A percentile compares a stretch with the other conserved stretches of the same genome.
These are phyloP conservation scores for Fraxinus anomala DNA, from an alignment of 257 asterid genomes.

Conservation along the genomic window DNA sequence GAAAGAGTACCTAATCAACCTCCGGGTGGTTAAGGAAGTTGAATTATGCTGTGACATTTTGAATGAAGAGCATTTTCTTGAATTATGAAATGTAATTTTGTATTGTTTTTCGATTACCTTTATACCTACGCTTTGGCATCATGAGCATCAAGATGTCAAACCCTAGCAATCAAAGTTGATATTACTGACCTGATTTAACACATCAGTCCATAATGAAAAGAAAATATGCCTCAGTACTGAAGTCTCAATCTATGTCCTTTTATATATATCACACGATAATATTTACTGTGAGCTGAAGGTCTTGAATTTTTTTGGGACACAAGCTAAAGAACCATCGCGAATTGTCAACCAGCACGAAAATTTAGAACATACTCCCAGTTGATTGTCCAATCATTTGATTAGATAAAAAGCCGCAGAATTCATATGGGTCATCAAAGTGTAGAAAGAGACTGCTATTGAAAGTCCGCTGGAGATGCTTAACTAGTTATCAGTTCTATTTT, in stretches of 20 bases:
- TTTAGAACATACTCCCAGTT: neutral
- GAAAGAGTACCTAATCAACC: neutral
- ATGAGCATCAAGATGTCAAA: neutral
- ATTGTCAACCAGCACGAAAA: neutral
- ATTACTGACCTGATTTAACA: neutral
- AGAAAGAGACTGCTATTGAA: neutral
- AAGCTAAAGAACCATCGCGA: neutral
- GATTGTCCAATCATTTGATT: neutral
- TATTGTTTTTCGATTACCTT: neutral
- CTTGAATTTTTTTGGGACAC: neutral
- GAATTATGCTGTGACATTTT: neutral
- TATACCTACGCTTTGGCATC: neutral
- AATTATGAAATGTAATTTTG: neutral
- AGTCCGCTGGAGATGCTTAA: neutral
- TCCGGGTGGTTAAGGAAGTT: neutral
- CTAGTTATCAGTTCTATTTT: neutral
- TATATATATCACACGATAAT: neutral
- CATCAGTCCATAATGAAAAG: neutral
- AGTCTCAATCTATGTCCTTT: neutral
- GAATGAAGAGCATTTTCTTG: neutral
- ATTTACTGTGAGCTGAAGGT: neutral
- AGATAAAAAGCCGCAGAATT: neutral
- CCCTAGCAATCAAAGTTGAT: neutral
- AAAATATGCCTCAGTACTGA: neutral
- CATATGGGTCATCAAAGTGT: neutral